Conservation (phyloP, 129 eudicot species). For the Chrysanthemum seticuspe region DNA sequence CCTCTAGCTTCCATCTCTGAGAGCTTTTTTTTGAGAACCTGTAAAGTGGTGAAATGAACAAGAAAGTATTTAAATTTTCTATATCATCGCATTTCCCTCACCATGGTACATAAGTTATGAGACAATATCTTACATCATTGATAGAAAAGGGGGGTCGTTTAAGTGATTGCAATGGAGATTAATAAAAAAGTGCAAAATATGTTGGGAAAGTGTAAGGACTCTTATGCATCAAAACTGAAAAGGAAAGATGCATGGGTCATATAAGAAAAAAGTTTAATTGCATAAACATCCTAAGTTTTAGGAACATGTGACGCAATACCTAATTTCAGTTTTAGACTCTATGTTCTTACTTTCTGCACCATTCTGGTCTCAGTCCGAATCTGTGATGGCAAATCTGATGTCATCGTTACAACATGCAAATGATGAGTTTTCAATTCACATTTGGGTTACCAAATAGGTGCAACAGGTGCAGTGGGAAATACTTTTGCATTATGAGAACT, state of each 20-base stretch:
- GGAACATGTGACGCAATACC: neutral
- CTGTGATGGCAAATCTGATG: too few relatives aligned
- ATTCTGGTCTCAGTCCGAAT: too few relatives aligned
- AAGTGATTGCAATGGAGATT: neutral
- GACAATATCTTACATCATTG: neutral
- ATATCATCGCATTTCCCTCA: neutral
- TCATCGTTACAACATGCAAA: too few relatives aligned
- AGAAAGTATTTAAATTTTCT: conserved; percentile 10
- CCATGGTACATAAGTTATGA: neutral
- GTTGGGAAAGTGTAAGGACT: conserved; percentile 1
- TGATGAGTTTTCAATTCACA: too few relatives aligned
- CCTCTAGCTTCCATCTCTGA: conserved; percentile 77
- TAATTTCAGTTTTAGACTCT: too few relatives aligned
- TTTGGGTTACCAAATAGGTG: too few relatives aligned
- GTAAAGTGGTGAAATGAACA: conserved; percentile 31
- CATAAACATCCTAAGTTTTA: neutral
- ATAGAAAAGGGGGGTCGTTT: neutral
- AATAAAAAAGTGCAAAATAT: neutral
- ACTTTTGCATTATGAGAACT: too few relatives aligned
- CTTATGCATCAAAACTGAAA: conserved; percentile 1
- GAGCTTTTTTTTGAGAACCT: conserved; percentile 85
- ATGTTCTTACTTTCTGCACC: too few relatives aligned
- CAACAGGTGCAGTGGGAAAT: too few relatives aligned
- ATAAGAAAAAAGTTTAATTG: neutral
- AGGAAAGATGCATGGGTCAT: neutral